A percentile compares a stretch with the other conserved stretches of the same genome.
Conservation (phyloP, 257 asterid genomes). For the Solanum chmielewskii region DNA sequence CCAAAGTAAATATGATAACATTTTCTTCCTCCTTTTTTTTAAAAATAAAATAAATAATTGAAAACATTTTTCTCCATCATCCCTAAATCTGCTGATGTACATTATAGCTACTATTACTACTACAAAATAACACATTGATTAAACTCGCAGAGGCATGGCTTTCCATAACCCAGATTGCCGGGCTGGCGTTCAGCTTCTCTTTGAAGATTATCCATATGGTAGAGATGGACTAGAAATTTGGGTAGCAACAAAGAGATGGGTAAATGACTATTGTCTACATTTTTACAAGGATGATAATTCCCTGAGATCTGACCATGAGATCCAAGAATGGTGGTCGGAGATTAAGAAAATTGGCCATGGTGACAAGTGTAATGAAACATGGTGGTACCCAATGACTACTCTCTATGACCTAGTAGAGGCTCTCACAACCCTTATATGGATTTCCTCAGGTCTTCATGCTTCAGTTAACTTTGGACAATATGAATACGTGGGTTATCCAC, state of each 20-base stretch:
- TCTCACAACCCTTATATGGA: constrained; percentile 39
- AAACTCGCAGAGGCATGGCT: constrained; percentile 33
- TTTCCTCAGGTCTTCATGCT: constrained; percentile 28
- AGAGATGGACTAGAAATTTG: constrained; percentile 45
- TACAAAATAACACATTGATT: background rate
- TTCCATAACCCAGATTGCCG: constrained; percentile 13
- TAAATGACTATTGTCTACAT: constrained; percentile 19
- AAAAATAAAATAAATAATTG: background rate
- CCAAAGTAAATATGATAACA: background rate
- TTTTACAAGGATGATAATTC: constrained; percentile 25
- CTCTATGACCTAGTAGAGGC: constrained; percentile 20
- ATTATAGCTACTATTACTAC: background rate
- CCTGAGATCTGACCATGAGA: constrained; percentile 26
- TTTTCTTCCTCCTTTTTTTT: background rate
- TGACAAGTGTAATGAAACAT: constrained; percentile 23
- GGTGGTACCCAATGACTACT: constrained; percentile 38
- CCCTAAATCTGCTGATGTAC: background rate
- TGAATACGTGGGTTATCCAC: constrained; percentile 34
- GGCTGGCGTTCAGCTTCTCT: constrained; percentile 29
- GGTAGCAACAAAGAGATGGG: constrained; percentile 39
- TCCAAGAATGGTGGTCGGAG: constrained; percentile 45
- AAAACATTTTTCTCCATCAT: background rate
- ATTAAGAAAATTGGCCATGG: constrained; percentile 33
- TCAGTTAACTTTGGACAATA: constrained; percentile 34
- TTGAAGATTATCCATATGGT: constrained; percentile 43